Base-by-base conservation (phyloP, 2,329 filamentous ascomycete species). In the Fonsecaea multimorphosa region DNA sequence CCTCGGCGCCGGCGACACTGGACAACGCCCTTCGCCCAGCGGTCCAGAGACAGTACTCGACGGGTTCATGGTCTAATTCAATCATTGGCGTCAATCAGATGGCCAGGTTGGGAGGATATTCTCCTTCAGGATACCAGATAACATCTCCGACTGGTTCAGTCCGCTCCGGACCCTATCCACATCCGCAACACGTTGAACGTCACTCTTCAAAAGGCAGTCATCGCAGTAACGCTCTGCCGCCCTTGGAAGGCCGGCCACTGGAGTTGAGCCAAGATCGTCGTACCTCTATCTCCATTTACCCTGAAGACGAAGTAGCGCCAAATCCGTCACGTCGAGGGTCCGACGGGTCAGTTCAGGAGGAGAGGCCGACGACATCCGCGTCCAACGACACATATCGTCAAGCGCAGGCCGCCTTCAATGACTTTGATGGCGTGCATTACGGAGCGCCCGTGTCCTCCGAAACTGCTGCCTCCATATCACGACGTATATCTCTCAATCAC, bases 391-490 rank as follows among this genome's bases (percentile, higher is more conserved):
- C 81, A 31, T 80, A 78, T 65, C 80, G 77, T 52, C 81, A 83
- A 61, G 69, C 65, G n/a, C 59, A 70, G 49, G 64, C 66, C 6
- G 65, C 82, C 16, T 84, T 84, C 71, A 77, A 74, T 6, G 81
- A 83, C 68, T 84, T 84, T 61, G 82, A 83, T 72, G 82, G 82
- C 46, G 82, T 83, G 7, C 81, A 84, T 72, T 82, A 77, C 64
- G 72, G 75, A 55, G 73, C 40, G 6, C 52, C 59, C 7, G 2
- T 57, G 6, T 53, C 76, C 8, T 68, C 72, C 61, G 67, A 75
- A 36, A 71, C 24, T 53, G 68, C 38, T 63, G 73, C 61, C 58
- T 68, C 60, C 68, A 70, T 57, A 14, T 58, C 65, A 14, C 75
- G 77, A 27, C 76, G 74, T 49, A 69, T 80, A 19, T 77, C 80